Evolutionary conservation across 345 rosid species (phyloP).

Genomic region (Excoecaria agallocha): DNA sequence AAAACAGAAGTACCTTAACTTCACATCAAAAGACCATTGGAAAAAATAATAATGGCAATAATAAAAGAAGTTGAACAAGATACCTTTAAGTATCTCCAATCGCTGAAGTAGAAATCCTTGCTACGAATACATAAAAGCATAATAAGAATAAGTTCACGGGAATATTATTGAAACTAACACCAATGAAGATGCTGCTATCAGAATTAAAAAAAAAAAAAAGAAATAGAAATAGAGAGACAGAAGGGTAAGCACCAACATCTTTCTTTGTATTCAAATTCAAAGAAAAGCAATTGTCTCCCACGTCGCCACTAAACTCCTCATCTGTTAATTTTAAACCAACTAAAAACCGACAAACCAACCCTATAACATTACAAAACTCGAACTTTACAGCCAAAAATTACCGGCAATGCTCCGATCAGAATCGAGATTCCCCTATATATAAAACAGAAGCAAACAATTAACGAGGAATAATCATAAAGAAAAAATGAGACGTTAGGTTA

Average conservation of each 20-base stretch:
- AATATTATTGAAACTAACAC: background rate
- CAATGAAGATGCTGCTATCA: background rate
- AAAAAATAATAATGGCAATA: background rate
- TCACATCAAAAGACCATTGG: background rate
- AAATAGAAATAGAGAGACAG: background rate
- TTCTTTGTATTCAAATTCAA: slow-evolving; percentile 32
- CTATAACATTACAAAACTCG: background rate
- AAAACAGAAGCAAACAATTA: background rate
- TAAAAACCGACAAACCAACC: background rate
- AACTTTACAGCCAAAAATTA: slow-evolving; percentile 21
- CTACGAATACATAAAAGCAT: slow-evolving; percentile 26
- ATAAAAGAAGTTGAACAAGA: background rate
- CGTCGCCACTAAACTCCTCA: slow-evolving; percentile 42
- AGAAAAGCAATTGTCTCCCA: slow-evolving; percentile 36
- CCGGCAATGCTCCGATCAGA: slow-evolving; percentile 79
- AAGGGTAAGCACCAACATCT: slow-evolving; percentile 33
- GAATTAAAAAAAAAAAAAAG: background rate
- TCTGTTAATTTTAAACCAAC: slow-evolving; percentile 33
- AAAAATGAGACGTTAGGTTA: background rate
- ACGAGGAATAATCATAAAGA: background rate
- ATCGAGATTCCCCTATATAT: slow-evolving; percentile 44
- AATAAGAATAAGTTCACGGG: background rate
- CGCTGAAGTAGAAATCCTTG: slow-evolving; percentile 57
- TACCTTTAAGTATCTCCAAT: slow-evolving; percentile 67
- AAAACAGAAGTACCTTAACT: background rate